A percentile compares a stretch with the other conserved stretches of the same genome.
These are phyloP conservation scores for Nakaseomyces sp. DNA, from an alignment of 1,139 yeast genomes.

Conservation along the genomic window DNA sequence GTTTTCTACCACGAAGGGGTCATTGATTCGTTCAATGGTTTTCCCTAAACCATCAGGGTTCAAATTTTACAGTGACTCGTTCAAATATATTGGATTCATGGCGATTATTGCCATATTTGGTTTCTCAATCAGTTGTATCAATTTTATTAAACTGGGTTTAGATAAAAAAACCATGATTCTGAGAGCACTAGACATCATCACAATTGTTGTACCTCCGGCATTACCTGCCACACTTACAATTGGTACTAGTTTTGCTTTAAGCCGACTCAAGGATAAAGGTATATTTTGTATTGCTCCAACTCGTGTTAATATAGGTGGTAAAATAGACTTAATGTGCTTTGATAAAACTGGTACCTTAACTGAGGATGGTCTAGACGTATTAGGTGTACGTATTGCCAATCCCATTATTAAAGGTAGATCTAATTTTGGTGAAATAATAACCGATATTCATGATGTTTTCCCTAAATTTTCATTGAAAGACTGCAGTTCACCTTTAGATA, in stretches of 20 bases:
- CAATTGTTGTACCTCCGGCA: slow-evolving; percentile 98
- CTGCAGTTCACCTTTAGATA: slow-evolving; percentile 24
- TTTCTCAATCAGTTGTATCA: slow-evolving; percentile 71
- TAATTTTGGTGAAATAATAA: slow-evolving; percentile 42
- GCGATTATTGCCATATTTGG: slow-evolving; percentile 76
- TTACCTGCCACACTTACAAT: slow-evolving; percentile 94
- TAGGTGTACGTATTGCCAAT: slow-evolving; percentile 58
- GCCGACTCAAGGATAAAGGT: slow-evolving; percentile 55
- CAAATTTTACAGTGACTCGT: slow-evolving; percentile 88
- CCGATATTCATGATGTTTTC: slow-evolving; percentile 31
- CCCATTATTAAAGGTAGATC: slow-evolving; percentile 46
- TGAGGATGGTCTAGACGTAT: slow-evolving; percentile 89
- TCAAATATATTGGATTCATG: slow-evolving; percentile 94
- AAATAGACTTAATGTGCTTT: slow-evolving; percentile 80
- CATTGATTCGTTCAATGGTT: slow-evolving; percentile 85
- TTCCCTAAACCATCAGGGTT: slow-evolving; percentile 93
- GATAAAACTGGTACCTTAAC: slow-evolving; percentile 97
- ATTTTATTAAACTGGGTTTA: slow-evolving; percentile 69
- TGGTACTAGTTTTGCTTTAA: slow-evolving; percentile 87
- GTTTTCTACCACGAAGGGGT: slow-evolving; percentile 93
- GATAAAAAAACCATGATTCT: slow-evolving; percentile 62
- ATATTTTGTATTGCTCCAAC: slow-evolving; percentile 92
- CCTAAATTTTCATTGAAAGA: slow-evolving; percentile 26
- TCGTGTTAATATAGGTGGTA: slow-evolving; percentile 89
- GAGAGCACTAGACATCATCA: slow-evolving; percentile 85